These are phyloP conservation scores for Boletellus ananas DNA, from an alignment of 768 basidiomycete species.

Conservation along the genomic window DNA sequence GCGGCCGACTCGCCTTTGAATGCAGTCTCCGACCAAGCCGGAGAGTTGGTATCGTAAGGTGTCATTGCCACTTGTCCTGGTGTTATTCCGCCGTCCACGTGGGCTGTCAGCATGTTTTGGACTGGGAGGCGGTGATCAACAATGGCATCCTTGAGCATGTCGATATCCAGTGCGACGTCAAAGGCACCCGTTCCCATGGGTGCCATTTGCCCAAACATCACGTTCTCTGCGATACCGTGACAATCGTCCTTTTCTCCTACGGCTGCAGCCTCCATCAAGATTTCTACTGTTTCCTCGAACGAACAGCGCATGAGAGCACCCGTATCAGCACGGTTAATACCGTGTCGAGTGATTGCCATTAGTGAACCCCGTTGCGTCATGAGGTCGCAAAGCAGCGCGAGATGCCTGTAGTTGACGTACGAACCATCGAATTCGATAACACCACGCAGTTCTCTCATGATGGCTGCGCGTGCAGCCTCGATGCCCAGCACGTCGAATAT, in stretches of 20 bases:
- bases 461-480: conserved; percentile 91
- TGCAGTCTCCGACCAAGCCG: conserved; percentile 70
- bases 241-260: conserved; percentile 99
- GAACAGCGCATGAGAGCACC: conserved; percentile 98
- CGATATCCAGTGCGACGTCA: conserved; percentile 93
- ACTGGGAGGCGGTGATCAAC: conserved; percentile 93
- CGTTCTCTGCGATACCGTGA: conserved; percentile 97
- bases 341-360: conserved; percentile 99
- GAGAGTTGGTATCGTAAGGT: conserved; percentile 91
- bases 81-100: conserved; percentile 84
- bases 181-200: conserved; percentile 98
- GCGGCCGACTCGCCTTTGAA: conserved; percentile 85
- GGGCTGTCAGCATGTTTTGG: conserved; percentile 73
- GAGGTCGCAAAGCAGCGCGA: conserved; percentile 93
- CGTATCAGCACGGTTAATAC: conserved; percentile 99
- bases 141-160: conserved; percentile 98
- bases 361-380: conserved; percentile 95
- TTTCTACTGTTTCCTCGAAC: conserved; percentile 99
- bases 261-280: conserved; percentile 97
- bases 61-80: conserved; percentile 93
- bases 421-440: conserved; percentile 99
- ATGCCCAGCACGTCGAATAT: conserved; percentile 94
- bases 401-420: conserved; percentile 97
- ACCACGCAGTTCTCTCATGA: conserved; percentile 88
- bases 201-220: conserved; percentile 99